Evolutionary conservation across 2,329 filamentous ascomycete genomes (phyloP).

Genomic region (Fusarium multiceps): DNA sequence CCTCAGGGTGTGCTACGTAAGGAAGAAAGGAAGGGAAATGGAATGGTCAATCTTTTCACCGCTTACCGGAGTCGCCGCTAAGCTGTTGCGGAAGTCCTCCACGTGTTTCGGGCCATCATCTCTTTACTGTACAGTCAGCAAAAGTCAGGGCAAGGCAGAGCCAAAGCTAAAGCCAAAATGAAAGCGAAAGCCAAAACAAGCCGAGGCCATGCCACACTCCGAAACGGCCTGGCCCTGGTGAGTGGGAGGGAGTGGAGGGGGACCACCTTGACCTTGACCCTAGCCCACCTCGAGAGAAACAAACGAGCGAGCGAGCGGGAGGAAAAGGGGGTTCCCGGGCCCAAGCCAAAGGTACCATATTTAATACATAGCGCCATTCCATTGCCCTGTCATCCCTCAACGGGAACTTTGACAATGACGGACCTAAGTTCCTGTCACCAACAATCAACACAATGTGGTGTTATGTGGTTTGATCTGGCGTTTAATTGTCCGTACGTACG

Average conservation of each 20-base stretch:
- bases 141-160: not conserved
- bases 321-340: slow-evolving; percentile 38
- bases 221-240: slow-evolving; percentile 26
- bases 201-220: slow-evolving; percentile 4
- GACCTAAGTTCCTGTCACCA: not conserved
- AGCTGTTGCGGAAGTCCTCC: slow-evolving; percentile 45
- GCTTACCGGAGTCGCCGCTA: slow-evolving; percentile 41
- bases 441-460: not conserved
- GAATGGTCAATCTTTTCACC: slow-evolving; percentile 45
- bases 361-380: slow-evolving; percentile 28
- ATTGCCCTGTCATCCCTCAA: slow-evolving; percentile 26
- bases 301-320: slow-evolving; percentile 33
- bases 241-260: slow-evolving; percentile 2
- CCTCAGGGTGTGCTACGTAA: not conserved
- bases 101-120: slow-evolving; percentile 43
- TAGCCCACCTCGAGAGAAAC: slow-evolving; percentile 22
- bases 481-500: not conserved
- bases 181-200: not conserved
- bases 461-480: not conserved
- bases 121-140: slow-evolving; percentile 34
- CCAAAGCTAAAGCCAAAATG: not conserved
- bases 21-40: slow-evolving; percentile 8
- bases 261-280: slow-evolving; percentile 14
- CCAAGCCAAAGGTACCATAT: slow-evolving; percentile 27
- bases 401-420: slow-evolving; percentile 16